Evolutionary conservation across 2,329 filamentous ascomycete genomes (phyloP), one percentile per base, ranked within the genome.

Genomic region (Pyrenochaeta sp.): DNA sequence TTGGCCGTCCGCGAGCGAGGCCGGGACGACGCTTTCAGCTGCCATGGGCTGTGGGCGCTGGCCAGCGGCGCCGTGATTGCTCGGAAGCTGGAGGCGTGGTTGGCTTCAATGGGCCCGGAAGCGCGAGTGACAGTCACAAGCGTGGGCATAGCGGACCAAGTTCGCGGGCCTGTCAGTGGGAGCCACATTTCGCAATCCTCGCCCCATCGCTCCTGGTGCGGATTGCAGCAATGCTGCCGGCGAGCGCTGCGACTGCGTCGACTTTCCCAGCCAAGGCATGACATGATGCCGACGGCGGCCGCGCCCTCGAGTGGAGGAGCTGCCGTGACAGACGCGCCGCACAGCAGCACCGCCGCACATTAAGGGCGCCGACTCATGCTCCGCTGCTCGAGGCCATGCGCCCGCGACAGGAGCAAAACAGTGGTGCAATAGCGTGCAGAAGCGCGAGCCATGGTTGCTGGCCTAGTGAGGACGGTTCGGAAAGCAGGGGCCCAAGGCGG

Each of bases 111-210:
- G 51, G 53, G 49, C 55, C 53, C 61, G 57, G 56, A 55, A 52
- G 54, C 53, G 48, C 57, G 48, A 68, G 55, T 69, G 61, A 62
- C 65, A 63, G 54, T 51, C 45, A 57, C 57, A 66, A 60, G 63
- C 55, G 60, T 63, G 41, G 18, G 34, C 18, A 47, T 55, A 41
- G 53, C 45, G 60, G 53, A 58, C 65, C 61, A 58, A 35, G 47
- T 31, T 41, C 41, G 58, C 49, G 60, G 64, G 62, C 55, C 60
- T 67, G 61, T 60, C 62, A 62, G 46, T 62, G 46, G 43, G 51
- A 63, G 62, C 63, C 65, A 68, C 58, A 63, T 40, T 58, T 59
- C 56, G 58, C 60, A 56, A 58, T 61, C 44, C 47, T 49, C 44
- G 45, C 43, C 43, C 34, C 42, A 35, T 38, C 22, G 39, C 45